Evolutionary conservation across 2,329 filamentous ascomycete genomes (phyloP).

Genomic region (Aureobasidium pullulans): DNA sequence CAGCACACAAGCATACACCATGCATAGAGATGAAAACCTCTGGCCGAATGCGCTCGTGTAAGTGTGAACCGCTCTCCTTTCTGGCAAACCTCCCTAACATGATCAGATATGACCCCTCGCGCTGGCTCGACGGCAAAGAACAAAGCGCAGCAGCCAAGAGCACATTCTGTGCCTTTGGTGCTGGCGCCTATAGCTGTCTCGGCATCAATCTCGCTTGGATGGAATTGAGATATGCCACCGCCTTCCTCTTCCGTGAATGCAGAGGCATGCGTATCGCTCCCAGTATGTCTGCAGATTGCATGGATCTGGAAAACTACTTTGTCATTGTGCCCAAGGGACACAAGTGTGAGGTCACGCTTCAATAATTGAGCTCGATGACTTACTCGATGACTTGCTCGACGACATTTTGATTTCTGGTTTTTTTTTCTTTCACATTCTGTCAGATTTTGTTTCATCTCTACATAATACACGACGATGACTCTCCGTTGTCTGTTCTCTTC

Average conservation of each 20-base stretch:
- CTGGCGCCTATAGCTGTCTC: conserved; percentile 61
- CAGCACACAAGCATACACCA: conserved; percentile 32
- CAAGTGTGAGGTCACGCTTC: conserved; percentile 32
- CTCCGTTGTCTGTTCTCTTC: no score
- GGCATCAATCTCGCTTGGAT: conserved; percentile 60
- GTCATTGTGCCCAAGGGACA: conserved; percentile 37
- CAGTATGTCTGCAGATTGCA: conserved; percentile 31
- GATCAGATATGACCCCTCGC: conserved; percentile 28
- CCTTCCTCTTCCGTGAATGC: conserved; percentile 46
- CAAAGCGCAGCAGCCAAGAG: conserved; percentile 33
- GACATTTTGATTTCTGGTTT: no score
- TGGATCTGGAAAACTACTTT: conserved; percentile 39
- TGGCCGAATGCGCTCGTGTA: conserved; percentile 19
- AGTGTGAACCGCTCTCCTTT: neutral
- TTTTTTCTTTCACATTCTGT: no score
- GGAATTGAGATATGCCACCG: conserved; percentile 47
- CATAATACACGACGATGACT: no score
- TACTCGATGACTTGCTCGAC: no score
- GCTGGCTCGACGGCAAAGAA: conserved; percentile 25
- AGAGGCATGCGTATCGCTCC: conserved; percentile 23
- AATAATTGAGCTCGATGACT: no score
- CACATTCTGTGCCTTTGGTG: conserved; percentile 62
- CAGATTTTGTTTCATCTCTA: no score
- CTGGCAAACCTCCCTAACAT: neutral
- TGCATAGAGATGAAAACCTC: conserved; percentile 27